phyloP scores from a whole-genome alignment of 2,329 filamentous ascomycete species.

The Penicillium sp. region DNA sequence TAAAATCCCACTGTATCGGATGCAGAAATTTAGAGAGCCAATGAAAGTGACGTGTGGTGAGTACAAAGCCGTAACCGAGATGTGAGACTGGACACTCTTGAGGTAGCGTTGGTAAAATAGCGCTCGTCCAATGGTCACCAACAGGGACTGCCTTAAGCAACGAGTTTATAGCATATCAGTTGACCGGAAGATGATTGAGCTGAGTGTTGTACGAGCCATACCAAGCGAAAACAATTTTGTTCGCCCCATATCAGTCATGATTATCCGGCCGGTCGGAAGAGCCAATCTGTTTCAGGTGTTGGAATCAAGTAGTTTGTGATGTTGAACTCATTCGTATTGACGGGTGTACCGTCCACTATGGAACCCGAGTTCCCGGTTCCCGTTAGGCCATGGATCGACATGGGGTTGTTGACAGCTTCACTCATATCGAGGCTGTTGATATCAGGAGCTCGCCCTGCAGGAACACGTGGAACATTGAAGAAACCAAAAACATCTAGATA shows the following conservation, averaged over 20 bases:
- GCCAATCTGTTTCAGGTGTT: conserved; percentile 53
- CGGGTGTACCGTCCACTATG: conserved; percentile 25
- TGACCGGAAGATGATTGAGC: background rate
- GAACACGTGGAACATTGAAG: conserved; percentile 84
- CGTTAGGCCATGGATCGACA: conserved; percentile 44
- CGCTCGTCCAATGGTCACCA: background rate
- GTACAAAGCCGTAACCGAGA: background rate
- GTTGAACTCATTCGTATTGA: conserved; percentile 46
- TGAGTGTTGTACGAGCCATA: background rate
- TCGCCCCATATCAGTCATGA: background rate
- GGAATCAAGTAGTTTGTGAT: conserved; percentile 53
- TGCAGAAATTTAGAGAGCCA: too few species aligned
- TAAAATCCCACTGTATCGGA: too few species aligned
- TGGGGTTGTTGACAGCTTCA: conserved; percentile 36
- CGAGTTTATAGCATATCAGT: background rate
- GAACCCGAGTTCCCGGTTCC: conserved; percentile 21
- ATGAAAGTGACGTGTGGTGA: background rate
- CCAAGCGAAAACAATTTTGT: background rate
- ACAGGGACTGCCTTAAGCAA: background rate
- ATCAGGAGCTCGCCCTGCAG: conserved; percentile 43
- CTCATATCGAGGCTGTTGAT: conserved; percentile 32
- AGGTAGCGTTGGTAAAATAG: background rate
- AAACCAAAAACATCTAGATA: conserved; percentile 94
- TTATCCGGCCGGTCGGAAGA: conserved; percentile 39
- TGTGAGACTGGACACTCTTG: background rate